These are phyloP conservation scores for Leishmania amazonensis DNA, from an alignment of 208 protist genomes.

Conservation along the genomic window DNA sequence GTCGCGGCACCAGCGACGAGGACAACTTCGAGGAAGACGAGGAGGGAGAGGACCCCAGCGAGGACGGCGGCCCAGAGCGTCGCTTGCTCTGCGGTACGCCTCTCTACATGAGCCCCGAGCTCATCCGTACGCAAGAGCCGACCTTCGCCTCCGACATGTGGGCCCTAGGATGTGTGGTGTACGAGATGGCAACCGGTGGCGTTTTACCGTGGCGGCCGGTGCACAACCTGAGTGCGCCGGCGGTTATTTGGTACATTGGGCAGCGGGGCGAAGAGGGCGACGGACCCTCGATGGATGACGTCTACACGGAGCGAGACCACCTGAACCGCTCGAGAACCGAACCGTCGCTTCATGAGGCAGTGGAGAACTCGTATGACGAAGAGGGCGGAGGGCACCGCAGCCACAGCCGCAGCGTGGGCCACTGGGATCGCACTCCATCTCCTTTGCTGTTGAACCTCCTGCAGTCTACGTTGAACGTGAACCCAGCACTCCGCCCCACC, in stretches of 20 bases:
- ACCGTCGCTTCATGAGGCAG: neutral
- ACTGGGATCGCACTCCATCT: slow-evolving; percentile 33
- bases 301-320: slow-evolving; percentile 30
- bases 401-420: neutral
- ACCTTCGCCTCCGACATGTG: slow-evolving; percentile 87
- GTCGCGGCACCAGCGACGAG: neutral
- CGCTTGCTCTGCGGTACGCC: slow-evolving; percentile 68
- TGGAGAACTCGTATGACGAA: neutral
- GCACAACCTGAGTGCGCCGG: slow-evolving; percentile 42
- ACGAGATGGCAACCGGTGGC: slow-evolving; percentile 90
- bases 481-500: slow-evolving; percentile 47
- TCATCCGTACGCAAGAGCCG: slow-evolving; percentile 62
- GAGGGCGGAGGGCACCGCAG: neutral
- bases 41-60: neutral
- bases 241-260: slow-evolving; percentile 75
- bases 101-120: slow-evolving; percentile 88
- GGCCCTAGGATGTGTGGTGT: slow-evolving; percentile 88
- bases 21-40: neutral
- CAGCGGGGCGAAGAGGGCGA: slow-evolving; percentile 25
- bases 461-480: slow-evolving; percentile 47
- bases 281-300: slow-evolving; percentile 41
- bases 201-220: slow-evolving; percentile 69
- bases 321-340: slow-evolving; percentile 16
- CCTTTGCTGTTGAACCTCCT: slow-evolving; percentile 68
- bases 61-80: slow-evolving; percentile 9